These are phyloP conservation scores for Tricholoma saponaceum DNA, from an alignment of 768 basidiomycete genomes.

Conservation along the genomic window DNA sequence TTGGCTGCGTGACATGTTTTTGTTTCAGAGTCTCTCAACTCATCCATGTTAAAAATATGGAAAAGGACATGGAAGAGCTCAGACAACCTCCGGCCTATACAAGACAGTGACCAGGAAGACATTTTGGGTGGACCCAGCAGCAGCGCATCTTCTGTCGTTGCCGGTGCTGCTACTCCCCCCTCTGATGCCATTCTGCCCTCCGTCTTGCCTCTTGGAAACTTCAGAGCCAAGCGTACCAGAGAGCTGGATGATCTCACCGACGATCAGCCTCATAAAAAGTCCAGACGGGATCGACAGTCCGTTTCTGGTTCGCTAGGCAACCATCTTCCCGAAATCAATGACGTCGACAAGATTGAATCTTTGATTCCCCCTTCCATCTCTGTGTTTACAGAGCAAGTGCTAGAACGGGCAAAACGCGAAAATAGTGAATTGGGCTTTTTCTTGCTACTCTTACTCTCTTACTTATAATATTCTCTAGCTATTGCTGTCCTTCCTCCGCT, in stretches of 20 bases:
- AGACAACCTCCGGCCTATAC: constrained; percentile 10
- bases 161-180: constrained; percentile 2
- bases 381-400: constrained; percentile 22
- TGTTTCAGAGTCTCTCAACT: neutral
- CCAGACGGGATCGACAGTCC: neutral
- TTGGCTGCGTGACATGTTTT: neutral
- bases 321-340: constrained; percentile 30
- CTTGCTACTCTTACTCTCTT: neutral
- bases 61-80: constrained; percentile 45
- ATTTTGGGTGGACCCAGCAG: constrained; percentile 18
- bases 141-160: neutral
- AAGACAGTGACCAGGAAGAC: constrained; percentile 16
- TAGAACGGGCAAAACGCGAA: constrained; percentile 27
- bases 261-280: neutral
- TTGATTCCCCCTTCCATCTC: constrained; percentile 9
- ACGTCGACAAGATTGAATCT: constrained; percentile 16
- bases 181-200: constrained; percentile 4
- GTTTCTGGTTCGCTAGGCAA: constrained; percentile 25
- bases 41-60: constrained; percentile 49
- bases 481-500: constrained; percentile 28
- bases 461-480: constrained; percentile 16
- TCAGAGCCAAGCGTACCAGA: neutral
- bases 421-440: constrained; percentile 28
- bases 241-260: neutral
- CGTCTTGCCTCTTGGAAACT: constrained; percentile 5